These are phyloP conservation scores for Arthrinium puccinioides DNA, from an alignment of 2,329 filamentous ascomycete species.

Conservation along the genomic window DNA sequence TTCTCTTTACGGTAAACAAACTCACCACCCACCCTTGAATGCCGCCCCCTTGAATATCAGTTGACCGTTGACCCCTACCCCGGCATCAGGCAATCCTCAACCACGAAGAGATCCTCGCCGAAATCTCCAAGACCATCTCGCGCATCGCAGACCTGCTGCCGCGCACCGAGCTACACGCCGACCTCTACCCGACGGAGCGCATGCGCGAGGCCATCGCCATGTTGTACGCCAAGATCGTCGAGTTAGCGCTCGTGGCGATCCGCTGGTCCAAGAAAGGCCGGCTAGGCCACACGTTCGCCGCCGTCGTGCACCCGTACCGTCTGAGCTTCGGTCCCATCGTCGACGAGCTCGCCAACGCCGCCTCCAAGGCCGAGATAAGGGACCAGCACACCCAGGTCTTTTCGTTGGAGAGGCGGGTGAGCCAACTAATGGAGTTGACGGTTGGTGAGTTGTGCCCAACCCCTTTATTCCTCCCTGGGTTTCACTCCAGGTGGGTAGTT, in stretches of 20 bases:
- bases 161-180: conserved; percentile 4
- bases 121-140: conserved; percentile 10
- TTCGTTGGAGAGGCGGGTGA: not conserved
- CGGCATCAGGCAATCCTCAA: conserved; percentile 9
- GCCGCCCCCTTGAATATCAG: too few relatives aligned
- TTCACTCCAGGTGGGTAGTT: too few relatives aligned
- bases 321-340: conserved; percentile 11
- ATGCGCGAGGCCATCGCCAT: conserved; percentile 11
- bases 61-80: not conserved
- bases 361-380: conserved; percentile 10
- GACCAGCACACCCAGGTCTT: conserved; percentile 5
- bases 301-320: conserved; percentile 10
- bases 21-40: too few relatives aligned
- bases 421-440: not conserved
- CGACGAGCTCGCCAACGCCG: conserved; percentile 6
- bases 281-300: conserved; percentile 7
- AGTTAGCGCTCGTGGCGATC: conserved; percentile 11
- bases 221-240: conserved; percentile 14
- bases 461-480: too few relatives aligned
- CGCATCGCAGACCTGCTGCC: conserved; percentile 12
- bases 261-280: conserved; percentile 13
- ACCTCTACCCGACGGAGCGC: conserved; percentile 10
- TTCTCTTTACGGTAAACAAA: conserved; percentile 3
- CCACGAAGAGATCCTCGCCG: conserved; percentile 8
- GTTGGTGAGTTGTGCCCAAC: too few relatives aligned